Evolutionary conservation across 768 basidiomycete species (phyloP).

Genomic region (Tulasnella sp.): DNA sequence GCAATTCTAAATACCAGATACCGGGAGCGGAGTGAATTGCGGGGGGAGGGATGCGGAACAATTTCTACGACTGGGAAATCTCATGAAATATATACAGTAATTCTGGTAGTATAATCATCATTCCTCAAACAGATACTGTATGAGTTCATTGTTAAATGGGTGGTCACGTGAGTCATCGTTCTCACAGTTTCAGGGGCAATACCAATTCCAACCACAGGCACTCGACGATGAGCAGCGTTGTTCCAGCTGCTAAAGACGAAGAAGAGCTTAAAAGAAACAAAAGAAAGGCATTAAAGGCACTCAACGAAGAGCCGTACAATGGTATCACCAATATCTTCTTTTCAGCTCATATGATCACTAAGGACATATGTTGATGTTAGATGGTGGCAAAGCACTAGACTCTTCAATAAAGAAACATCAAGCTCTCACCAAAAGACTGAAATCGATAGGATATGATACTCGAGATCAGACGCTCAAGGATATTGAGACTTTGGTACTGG

Average conservation of each 20-base stretch:
- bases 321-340: neutral
- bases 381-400: slow-evolving; percentile 46
- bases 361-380: neutral
- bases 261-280: slow-evolving; percentile 41
- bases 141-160: too few species aligned
- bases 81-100: too few species aligned
- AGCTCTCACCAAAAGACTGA: slow-evolving; percentile 86
- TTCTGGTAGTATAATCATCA: too few species aligned
- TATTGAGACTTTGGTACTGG: slow-evolving; percentile 74
- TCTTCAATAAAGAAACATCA: slow-evolving; percentile 95
- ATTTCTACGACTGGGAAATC: too few species aligned
- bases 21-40: too few species aligned
- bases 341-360: neutral
- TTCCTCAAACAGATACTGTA: too few species aligned
- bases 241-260: slow-evolving; percentile 32
- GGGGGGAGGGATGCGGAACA: too few species aligned
- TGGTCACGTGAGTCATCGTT: too few species aligned
- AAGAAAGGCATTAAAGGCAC: slow-evolving; percentile 44
- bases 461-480: slow-evolving; percentile 85
- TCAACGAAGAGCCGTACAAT: slow-evolving; percentile 29
- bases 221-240: too few species aligned
- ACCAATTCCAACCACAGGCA: too few species aligned
- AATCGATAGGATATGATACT: slow-evolving; percentile 70
- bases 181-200: too few species aligned
- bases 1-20: too few species aligned